Percentiles rank a stretch among this genome's conserved stretches.
phyloP scores from a whole-genome alignment of 176 grass and related monocot species.

The Avena eriantha region DNA sequence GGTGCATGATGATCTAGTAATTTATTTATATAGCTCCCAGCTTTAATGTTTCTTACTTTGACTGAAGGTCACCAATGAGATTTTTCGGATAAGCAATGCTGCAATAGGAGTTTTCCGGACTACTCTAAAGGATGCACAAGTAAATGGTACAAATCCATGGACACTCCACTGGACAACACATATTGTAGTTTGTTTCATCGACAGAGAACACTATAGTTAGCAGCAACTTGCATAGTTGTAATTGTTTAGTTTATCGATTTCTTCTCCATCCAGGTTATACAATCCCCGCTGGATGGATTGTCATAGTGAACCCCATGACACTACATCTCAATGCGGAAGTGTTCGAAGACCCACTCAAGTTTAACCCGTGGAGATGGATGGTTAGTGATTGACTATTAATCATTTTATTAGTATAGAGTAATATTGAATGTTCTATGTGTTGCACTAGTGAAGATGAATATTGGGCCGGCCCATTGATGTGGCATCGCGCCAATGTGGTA shows the following conservation, averaged over 20 bases:
- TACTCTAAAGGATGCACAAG: constrained; percentile 32
- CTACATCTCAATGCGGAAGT: background rate
- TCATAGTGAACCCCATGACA: constrained; percentile 29
- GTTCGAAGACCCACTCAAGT: background rate
- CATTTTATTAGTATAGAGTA: background rate
- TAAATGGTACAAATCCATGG: constrained; percentile 11
- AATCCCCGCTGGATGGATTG: background rate
- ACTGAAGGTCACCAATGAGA: constrained; percentile 37
- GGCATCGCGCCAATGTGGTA: background rate
- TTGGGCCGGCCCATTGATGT: background rate
- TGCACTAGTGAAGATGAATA: background rate
- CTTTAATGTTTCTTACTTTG: background rate
- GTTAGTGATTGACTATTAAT: background rate
- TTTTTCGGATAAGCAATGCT: constrained; percentile 19
- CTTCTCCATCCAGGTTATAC: background rate
- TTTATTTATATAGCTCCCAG: background rate
- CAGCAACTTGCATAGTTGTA: background rate
- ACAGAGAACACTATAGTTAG: background rate
- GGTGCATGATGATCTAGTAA: background rate
- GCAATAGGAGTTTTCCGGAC: constrained; percentile 9
- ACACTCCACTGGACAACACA: background rate
- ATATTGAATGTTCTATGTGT: background rate
- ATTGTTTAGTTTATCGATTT: background rate
- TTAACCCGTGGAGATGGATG: constrained; percentile 25
- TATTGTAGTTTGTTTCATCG: background rate